These are phyloP conservation scores for Prototheca cutis DNA, from an alignment of 163 green algal species.

Conservation along the genomic window DNA sequence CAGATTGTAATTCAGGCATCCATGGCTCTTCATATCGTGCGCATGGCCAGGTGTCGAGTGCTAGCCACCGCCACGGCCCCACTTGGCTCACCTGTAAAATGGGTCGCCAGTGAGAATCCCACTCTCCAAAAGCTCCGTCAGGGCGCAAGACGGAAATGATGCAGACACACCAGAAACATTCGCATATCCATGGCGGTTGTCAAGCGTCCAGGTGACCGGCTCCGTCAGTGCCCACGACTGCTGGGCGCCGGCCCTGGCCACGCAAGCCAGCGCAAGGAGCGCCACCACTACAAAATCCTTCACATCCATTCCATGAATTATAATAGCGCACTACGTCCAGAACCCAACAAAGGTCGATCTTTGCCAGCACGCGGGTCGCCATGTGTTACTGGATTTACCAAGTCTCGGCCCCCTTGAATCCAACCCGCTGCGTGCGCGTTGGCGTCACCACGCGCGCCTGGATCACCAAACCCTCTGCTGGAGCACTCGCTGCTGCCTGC, in stretches of 20 bases:
- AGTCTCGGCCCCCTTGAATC: background rate
- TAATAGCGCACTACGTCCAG: no score
- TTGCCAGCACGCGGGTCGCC: no score
- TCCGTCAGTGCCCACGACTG: background rate
- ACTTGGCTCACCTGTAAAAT: slow-evolving; percentile 36
- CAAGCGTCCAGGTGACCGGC: slow-evolving; percentile 5
- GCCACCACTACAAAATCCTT: background rate
- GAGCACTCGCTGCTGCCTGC: no score
- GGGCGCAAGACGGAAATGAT: slow-evolving; percentile 30
- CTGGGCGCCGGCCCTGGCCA: background rate
- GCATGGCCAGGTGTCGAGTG: background rate
- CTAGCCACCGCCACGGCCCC: background rate
- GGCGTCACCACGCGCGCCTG: no score
- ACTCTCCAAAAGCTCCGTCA: slow-evolving; percentile 18
- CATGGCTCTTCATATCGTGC: background rate
- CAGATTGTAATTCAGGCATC: background rate
- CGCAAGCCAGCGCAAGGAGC: background rate
- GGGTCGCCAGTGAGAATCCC: slow-evolving; percentile 29
- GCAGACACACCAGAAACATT: slow-evolving; percentile 8
- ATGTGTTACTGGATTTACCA: background rate
- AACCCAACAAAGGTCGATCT: no score
- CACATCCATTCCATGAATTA: background rate
- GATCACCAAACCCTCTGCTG: no score
- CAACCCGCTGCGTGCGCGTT: no score
- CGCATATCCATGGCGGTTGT: slow-evolving; percentile 7